Percentiles rank a stretch among this genome's conserved stretches.
Conservation (phyloP, 2,329 filamentous ascomycete species). For the Nemania sp. region DNA sequence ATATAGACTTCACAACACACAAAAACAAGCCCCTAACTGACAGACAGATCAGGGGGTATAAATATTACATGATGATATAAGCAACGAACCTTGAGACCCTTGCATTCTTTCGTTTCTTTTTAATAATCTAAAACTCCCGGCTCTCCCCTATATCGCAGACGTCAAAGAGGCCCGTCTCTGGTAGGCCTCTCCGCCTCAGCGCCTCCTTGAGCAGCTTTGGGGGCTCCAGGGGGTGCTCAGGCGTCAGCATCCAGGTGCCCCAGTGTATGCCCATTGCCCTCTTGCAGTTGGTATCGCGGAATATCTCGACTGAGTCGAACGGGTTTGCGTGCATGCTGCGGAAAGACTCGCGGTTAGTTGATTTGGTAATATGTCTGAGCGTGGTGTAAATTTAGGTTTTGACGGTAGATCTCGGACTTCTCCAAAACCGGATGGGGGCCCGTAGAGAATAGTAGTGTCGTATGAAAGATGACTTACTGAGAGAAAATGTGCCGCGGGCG, state of each 20-base stretch:
- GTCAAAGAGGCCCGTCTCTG: constrained; percentile 77
- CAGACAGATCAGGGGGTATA: too few relatives aligned
- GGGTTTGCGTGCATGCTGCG: constrained; percentile 78
- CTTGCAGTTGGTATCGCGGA: constrained; percentile 78
- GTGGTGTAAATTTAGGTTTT: neutral
- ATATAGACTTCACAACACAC: neutral
- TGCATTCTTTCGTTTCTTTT: too few relatives aligned
- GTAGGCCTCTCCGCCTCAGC: constrained; percentile 66
- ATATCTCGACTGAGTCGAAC: constrained; percentile 87
- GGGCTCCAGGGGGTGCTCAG: constrained; percentile 84
- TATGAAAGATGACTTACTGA: constrained; percentile 38
- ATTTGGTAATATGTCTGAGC: neutral
- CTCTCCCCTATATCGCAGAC: constrained; percentile 85
- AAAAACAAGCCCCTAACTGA: neutral
- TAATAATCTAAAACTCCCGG: constrained; percentile 64
- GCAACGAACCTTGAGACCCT: too few relatives aligned
- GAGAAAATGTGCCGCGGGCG: constrained; percentile 74
- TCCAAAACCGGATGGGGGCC: neutral
- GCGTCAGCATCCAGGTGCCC: constrained; percentile 86
- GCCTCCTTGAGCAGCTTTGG: constrained; percentile 74
- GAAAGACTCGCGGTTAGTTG: neutral
- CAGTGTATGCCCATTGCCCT: constrained; percentile 87
- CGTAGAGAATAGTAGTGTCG: neutral
- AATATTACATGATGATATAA: neutral
- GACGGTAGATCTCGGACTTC: neutral